Percentiles rank a stretch among this genome's conserved stretches.
These are phyloP conservation scores for Didymella pinodella DNA, from an alignment of 2,329 filamentous ascomycete species.

Conservation along the genomic window DNA sequence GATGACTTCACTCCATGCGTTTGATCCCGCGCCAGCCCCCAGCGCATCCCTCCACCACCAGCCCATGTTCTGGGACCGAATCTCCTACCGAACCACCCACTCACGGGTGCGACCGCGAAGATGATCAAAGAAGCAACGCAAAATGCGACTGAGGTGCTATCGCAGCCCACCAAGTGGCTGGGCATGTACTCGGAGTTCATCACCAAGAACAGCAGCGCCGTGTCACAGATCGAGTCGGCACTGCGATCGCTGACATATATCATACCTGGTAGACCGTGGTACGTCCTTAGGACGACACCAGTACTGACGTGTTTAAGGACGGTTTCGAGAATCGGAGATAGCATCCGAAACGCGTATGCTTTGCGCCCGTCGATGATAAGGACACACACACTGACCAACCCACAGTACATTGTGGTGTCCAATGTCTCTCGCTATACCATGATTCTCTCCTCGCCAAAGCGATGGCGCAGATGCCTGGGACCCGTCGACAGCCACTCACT, in stretches of 20 bases:
- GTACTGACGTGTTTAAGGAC: conserved; percentile 63
- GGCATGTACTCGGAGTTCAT: conserved; percentile 87
- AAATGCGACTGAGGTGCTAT: conserved; percentile 58
- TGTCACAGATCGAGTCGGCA: conserved; percentile 93
- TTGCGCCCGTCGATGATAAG: neutral
- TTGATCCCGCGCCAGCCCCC: conserved; percentile 34
- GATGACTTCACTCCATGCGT: conserved; percentile 36
- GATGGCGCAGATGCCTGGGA: conserved; percentile 63
- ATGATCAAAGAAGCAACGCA: conserved; percentile 52
- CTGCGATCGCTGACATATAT: conserved; percentile 94
- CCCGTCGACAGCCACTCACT: conserved; percentile 60
- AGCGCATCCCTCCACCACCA: conserved; percentile 24
- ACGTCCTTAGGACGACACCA: conserved; percentile 5
- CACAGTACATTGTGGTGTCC: conserved; percentile 81
- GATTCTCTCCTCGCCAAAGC: conserved; percentile 80
- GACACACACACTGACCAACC: neutral
- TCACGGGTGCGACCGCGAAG: conserved; percentile 30
- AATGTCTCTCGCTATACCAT: conserved; percentile 91
- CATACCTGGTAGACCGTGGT: conserved; percentile 71
- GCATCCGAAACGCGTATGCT: conserved; percentile 81
- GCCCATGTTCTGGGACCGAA: conserved; percentile 23
- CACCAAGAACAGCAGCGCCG: conserved; percentile 90
- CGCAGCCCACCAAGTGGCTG: conserved; percentile 71
- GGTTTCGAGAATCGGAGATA: conserved; percentile 90
- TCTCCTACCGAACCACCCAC: conserved; percentile 20